Evolutionary conservation across 2,329 filamentous ascomycete species (phyloP).

Genomic region (Exophiala aquamarina): DNA sequence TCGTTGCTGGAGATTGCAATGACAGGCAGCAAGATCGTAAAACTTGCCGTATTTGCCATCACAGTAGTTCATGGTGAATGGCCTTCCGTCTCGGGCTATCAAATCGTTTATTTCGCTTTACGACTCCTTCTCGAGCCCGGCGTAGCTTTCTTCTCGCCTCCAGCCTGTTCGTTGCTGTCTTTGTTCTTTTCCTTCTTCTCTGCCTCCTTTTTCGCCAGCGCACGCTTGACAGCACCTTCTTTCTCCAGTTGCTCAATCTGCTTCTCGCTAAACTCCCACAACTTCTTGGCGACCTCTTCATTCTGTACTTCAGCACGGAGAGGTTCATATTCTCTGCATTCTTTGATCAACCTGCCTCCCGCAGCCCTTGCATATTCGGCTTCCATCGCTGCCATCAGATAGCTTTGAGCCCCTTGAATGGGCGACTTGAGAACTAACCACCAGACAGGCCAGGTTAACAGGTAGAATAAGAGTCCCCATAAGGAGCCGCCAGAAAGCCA

Average conservation of each 20-base stretch:
- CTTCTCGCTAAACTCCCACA: constrained; percentile 88
- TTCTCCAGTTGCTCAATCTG: constrained; percentile 82
- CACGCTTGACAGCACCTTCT: constrained; percentile 65
- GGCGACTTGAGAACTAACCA: constrained; percentile 89
- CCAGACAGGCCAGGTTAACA: constrained; percentile 74
- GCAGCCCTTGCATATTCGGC: constrained; percentile 61
- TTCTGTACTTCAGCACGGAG: constrained; percentile 73
- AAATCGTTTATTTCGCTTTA: constrained; percentile 30
- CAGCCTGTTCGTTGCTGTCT: constrained; percentile 22
- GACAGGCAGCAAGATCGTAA: too few species aligned
- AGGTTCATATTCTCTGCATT: constrained; percentile 76
- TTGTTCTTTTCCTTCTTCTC: constrained; percentile 30
- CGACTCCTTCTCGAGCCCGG: constrained; percentile 42
- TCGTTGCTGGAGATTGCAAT: too few species aligned
- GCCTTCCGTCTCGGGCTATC: too few species aligned
- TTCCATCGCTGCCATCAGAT: constrained; percentile 86
- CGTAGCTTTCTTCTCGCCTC: constrained; percentile 31
- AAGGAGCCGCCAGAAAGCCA: constrained; percentile 86
- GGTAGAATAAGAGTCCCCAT: constrained; percentile 74
- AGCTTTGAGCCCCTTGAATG: constrained; percentile 78
- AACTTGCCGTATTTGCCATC: too few species aligned
- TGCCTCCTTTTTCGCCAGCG: constrained; percentile 55
- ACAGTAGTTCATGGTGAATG: too few species aligned
- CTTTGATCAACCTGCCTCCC: constrained; percentile 79
- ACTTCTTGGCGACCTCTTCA: constrained; percentile 74